Conservation (phyloP, 768 basidiomycete species). For the Lentinula sp. region DNA sequence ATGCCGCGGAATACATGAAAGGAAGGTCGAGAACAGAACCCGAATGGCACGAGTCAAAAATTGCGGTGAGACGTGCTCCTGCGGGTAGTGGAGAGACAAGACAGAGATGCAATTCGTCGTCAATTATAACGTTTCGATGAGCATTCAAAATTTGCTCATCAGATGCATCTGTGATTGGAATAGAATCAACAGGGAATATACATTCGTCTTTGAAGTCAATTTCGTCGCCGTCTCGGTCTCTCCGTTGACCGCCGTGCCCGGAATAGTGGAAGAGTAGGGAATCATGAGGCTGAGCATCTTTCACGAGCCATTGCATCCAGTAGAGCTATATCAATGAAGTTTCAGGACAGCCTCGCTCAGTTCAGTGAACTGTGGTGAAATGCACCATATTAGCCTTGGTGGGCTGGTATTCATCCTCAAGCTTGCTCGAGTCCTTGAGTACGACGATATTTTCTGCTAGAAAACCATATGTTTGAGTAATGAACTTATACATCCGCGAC, state of each 20-base stretch:
- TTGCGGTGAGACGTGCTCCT: constrained; percentile 60
- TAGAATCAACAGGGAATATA: constrained; percentile 9
- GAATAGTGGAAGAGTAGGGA: constrained; percentile 66
- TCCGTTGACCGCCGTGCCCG: constrained; percentile 64
- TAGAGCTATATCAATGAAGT: background rate
- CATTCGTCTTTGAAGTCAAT: constrained; percentile 54
- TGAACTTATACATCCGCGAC: constrained; percentile 4
- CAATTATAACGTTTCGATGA: constrained; percentile 15
- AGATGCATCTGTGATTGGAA: background rate
- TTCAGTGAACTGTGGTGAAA: background rate
- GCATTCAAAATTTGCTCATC: background rate
- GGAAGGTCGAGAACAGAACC: constrained; percentile 48
- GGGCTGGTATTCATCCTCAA: background rate
- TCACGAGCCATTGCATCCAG: constrained; percentile 60
- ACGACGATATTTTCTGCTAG: background rate
- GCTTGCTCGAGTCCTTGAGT: background rate
- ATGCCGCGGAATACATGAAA: constrained; percentile 7
- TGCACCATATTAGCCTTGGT: constrained; percentile 4
- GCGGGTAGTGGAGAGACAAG: constrained; percentile 53
- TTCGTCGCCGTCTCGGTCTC: constrained; percentile 55
- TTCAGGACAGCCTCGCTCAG: too few species aligned
- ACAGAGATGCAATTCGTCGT: constrained; percentile 54
- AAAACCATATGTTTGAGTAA: constrained; percentile 3
- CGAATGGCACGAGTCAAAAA: constrained; percentile 52
- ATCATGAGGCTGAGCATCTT: constrained; percentile 49